Conservation (phyloP, 2,329 filamentous ascomycete genomes). For the Botrytis hyacinthi region DNA sequence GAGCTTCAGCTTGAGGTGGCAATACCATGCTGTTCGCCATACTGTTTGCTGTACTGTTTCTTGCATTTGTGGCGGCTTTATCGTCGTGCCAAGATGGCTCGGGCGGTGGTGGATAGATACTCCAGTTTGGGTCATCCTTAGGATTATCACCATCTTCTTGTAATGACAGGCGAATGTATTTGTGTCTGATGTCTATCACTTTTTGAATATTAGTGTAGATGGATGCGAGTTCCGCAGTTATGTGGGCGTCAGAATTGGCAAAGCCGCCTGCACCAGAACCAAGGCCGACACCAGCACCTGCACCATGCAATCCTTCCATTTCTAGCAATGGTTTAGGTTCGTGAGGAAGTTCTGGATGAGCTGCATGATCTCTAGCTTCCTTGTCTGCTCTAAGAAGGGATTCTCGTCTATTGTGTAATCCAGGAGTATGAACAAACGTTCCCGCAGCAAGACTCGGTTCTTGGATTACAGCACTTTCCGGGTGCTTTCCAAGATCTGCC, state of each 20-base stretch:
- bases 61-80: constrained; percentile 30
- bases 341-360: constrained; percentile 52
- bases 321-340: constrained; percentile 53
- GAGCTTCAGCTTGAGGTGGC: constrained; percentile 35
- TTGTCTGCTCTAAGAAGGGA: constrained; percentile 34
- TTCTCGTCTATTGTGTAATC: constrained; percentile 27
- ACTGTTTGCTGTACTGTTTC: constrained; percentile 50
- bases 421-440: constrained; percentile 14
- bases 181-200: constrained; percentile 82
- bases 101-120: constrained; percentile 86
- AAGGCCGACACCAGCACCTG: constrained; percentile 57
- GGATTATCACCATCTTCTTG: constrained; percentile 85
- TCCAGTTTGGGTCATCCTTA: constrained; percentile 78
- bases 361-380: constrained; percentile 43
- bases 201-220: constrained; percentile 92
- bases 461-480: constrained; percentile 37
- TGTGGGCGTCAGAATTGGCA: constrained; percentile 70
- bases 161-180: constrained; percentile 82
- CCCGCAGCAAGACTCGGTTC: constrained; percentile 30
- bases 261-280: constrained; percentile 61
- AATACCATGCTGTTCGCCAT: constrained; percentile 39
- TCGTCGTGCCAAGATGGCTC: constrained; percentile 81
- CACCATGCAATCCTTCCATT: constrained; percentile 55
- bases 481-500: constrained; percentile 34
- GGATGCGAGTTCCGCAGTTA: constrained; percentile 77